Evolutionary conservation across 768 basidiomycete species (phyloP).

Genomic region (Russula compacta): DNA sequence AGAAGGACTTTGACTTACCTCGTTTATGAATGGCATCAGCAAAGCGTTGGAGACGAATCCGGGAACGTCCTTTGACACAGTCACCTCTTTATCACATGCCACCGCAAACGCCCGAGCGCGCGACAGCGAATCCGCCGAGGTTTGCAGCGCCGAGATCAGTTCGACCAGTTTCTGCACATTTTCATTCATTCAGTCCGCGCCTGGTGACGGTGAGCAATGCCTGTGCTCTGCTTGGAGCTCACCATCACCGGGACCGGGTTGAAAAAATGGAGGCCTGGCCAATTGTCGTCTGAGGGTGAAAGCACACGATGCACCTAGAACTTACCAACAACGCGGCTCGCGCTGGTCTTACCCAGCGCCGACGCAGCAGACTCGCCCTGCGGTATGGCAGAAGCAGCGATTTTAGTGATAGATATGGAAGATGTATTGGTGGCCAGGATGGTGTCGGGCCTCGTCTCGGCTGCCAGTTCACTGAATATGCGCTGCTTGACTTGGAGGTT

Average conservation of each 20-base stretch:
- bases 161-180: slow-evolving; percentile 74
- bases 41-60: slow-evolving; percentile 94
- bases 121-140: slow-evolving; percentile 64
- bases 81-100: slow-evolving; percentile 92
- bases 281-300: not conserved
- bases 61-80: slow-evolving; percentile 84
- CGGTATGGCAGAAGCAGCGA: slow-evolving; percentile 71
- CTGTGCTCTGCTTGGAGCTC: slow-evolving; percentile 19
- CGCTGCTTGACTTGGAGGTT: slow-evolving; percentile 65
- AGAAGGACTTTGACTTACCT: slow-evolving; percentile 36
- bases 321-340: slow-evolving; percentile 77
- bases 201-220: too few species aligned
- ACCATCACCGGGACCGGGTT: slow-evolving; percentile 98
- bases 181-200: not conserved
- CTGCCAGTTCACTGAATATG: slow-evolving; percentile 65
- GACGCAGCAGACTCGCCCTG: slow-evolving; percentile 48
- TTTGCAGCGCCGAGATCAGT: slow-evolving; percentile 88
- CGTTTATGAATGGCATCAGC: slow-evolving; percentile 96
- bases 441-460: slow-evolving; percentile 56
- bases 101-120: slow-evolving; percentile 73
- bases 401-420: slow-evolving; percentile 90
- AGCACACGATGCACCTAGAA: not conserved
- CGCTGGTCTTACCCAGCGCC: slow-evolving; percentile 50
- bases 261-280: slow-evolving; percentile 81
- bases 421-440: slow-evolving; percentile 92